These are phyloP conservation scores for Metarhizium guizhouense DNA, from an alignment of 2,329 filamentous ascomycete species.

Conservation along the genomic window DNA sequence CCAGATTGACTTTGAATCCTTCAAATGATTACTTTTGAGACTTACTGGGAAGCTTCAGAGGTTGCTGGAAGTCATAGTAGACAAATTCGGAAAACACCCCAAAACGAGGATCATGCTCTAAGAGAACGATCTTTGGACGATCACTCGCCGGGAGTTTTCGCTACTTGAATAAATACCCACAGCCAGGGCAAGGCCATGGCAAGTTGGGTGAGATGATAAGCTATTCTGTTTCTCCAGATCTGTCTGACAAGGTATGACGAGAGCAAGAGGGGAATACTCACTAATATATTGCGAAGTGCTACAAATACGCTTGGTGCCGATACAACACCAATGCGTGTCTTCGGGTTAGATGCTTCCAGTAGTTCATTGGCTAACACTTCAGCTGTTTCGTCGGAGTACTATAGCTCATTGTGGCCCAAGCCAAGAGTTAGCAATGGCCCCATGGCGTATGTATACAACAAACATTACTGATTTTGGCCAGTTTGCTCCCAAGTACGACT, in stretches of 20 bases:
- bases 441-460: background rate
- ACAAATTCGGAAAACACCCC: constrained; percentile 65
- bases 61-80: constrained; percentile 64
- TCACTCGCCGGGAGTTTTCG: constrained; percentile 13
- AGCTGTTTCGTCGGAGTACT: constrained; percentile 69
- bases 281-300: constrained; percentile 61
- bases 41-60: constrained; percentile 54
- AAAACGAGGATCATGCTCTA: constrained; percentile 71
- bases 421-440: background rate
- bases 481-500: background rate
- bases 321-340: constrained; percentile 57
- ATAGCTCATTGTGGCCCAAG: background rate
- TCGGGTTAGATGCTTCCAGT: constrained; percentile 47
- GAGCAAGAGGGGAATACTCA: constrained; percentile 24
- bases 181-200: background rate
- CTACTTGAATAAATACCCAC: constrained; percentile 3
- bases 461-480: background rate
- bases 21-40: background rate
- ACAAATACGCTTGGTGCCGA: constrained; percentile 73
- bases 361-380: constrained; percentile 53
- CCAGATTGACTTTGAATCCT: background rate
- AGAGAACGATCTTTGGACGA: constrained; percentile 50
- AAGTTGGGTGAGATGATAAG: background rate
- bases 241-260: background rate
- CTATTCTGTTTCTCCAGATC: background rate